Evolutionary conservation across 192 early-diverging fungal genomes (phyloP).

Genomic region (Coemansia sp.): DNA sequence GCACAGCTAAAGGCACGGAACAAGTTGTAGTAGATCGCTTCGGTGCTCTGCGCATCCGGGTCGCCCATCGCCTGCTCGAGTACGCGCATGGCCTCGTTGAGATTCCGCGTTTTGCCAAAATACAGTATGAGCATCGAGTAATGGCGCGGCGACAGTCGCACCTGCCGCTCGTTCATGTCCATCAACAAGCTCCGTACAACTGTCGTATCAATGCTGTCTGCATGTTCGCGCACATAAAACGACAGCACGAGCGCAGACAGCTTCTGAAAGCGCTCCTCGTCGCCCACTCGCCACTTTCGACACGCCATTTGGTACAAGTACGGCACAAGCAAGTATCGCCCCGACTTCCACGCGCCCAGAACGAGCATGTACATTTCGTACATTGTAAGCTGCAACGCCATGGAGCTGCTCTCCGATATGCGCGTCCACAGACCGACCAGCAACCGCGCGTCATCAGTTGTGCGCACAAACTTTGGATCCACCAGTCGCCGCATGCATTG

Average conservation of each 20-base stretch:
- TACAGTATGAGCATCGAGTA: slow-evolving; percentile 49
- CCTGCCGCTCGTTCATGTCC: slow-evolving; percentile 32
- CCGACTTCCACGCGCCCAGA: slow-evolving; percentile 49
- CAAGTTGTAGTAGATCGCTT: slow-evolving; percentile 41
- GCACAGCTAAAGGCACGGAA: slow-evolving; percentile 35
- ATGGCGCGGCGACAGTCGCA: slow-evolving; percentile 34
- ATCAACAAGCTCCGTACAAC: slow-evolving; percentile 26
- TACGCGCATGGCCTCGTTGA: slow-evolving; percentile 33
- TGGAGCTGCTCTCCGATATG: slow-evolving; percentile 29
- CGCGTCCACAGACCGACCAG: slow-evolving; percentile 25
- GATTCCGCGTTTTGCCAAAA: slow-evolving; percentile 32
- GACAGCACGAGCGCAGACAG: slow-evolving; percentile 44
- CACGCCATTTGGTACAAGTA: slow-evolving; percentile 39
- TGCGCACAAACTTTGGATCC: slow-evolving; percentile 10
- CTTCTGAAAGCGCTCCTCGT: slow-evolving; percentile 24
- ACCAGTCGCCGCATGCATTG: slow-evolving; percentile 45
- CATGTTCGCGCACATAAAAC: slow-evolving; percentile 45
- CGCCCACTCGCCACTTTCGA: slow-evolving; percentile 10
- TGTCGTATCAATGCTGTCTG: slow-evolving; percentile 6
- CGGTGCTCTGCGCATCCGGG: slow-evolving; percentile 18
- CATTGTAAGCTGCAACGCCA: slow-evolving; percentile 15
- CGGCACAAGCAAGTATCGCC: slow-evolving; percentile 32
- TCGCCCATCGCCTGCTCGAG: slow-evolving; percentile 45
- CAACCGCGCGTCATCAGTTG: slow-evolving; percentile 18
- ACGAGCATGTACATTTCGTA: slow-evolving; percentile 43